These are phyloP conservation scores for Cardiospermum halicacabum DNA, from an alignment of 345 rosid genomes.

Conservation along the genomic window DNA sequence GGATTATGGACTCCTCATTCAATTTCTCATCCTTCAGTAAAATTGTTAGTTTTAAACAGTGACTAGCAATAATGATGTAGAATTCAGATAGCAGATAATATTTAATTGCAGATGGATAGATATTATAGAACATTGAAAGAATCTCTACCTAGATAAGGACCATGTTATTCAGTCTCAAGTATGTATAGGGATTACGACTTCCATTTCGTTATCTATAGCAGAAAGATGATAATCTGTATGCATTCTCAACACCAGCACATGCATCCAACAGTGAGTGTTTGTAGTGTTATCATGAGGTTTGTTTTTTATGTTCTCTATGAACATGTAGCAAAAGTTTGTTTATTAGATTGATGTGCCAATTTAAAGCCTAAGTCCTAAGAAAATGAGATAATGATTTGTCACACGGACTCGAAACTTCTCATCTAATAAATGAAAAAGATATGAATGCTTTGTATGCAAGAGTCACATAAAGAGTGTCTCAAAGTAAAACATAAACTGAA, in stretches of 20 bases:
- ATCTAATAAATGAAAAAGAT: not conserved
- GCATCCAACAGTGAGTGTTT: not conserved
- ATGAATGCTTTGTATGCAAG: not conserved
- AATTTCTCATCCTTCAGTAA: constrained; percentile 9
- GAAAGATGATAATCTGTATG: not conserved
- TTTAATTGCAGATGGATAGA: not conserved
- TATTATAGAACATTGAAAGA: not conserved
- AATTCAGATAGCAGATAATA: not conserved
- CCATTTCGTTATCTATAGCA: not conserved
- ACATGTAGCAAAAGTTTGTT: not conserved
- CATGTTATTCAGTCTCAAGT: not conserved
- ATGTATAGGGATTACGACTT: not conserved
- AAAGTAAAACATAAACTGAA: constrained; percentile 2
- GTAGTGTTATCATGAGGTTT: not conserved
- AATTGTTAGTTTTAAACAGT: not conserved
- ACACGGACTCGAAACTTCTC: not conserved
- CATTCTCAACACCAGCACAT: not conserved
- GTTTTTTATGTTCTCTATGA: not conserved
- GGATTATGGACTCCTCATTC: constrained; percentile 8
- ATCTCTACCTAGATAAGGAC: not conserved
- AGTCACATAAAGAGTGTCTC: not conserved
- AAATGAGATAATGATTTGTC: not conserved
- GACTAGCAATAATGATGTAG: not conserved
- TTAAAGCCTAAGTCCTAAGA: not conserved
- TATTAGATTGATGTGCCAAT: not conserved